A percentile compares a stretch with the other conserved stretches of the same genome.
Conservation (phyloP, 202 grass and related monocot genomes). For the Schoenoplectus tabernaemontani region DNA sequence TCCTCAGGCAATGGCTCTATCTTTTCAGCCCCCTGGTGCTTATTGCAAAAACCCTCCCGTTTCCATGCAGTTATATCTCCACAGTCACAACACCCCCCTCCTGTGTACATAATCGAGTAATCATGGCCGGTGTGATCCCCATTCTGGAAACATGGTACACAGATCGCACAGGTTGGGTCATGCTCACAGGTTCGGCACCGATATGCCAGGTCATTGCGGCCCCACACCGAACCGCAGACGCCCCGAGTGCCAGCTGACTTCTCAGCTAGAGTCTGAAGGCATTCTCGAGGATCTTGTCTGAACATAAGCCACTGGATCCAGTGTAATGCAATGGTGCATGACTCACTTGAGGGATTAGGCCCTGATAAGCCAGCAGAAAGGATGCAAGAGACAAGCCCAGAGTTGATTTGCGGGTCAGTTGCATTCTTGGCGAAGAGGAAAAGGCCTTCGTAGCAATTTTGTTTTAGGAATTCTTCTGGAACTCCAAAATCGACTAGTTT, state of each 20-base stretch:
- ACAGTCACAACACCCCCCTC: constrained; percentile 91
- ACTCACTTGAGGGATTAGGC: constrained; percentile 21
- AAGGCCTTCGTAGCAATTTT: constrained; percentile 33
- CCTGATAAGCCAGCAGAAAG: constrained; percentile 41
- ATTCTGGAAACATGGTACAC: constrained; percentile 90
- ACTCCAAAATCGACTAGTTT: constrained; percentile 66
- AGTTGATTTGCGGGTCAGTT: constrained; percentile 7
- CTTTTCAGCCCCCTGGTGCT: constrained; percentile 74
- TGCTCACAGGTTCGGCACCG: constrained; percentile 85
- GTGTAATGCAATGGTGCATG: constrained; percentile 38
- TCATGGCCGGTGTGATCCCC: constrained; percentile 84
- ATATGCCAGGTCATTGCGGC: constrained; percentile 69
- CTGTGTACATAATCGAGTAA: constrained; percentile 92
- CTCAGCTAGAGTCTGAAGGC: constrained; percentile 46
- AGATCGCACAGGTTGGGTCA: constrained; percentile 84
- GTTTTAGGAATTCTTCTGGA: constrained; percentile 36
- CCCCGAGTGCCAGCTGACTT: constrained; percentile 44
- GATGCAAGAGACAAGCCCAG: constrained; percentile 33
- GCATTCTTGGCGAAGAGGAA: constrained; percentile 35
- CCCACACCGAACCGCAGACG: constrained; percentile 84
- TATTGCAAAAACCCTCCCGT: constrained; percentile 86
- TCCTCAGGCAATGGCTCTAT: constrained; percentile 64
- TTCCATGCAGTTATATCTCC: constrained; percentile 95
- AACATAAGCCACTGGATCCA: constrained; percentile 98
- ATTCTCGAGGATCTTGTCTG: constrained; percentile 33